Base-by-base conservation (phyloP, 176 grass and related monocot genomes). In the Tillandsia fasciculata region DNA sequence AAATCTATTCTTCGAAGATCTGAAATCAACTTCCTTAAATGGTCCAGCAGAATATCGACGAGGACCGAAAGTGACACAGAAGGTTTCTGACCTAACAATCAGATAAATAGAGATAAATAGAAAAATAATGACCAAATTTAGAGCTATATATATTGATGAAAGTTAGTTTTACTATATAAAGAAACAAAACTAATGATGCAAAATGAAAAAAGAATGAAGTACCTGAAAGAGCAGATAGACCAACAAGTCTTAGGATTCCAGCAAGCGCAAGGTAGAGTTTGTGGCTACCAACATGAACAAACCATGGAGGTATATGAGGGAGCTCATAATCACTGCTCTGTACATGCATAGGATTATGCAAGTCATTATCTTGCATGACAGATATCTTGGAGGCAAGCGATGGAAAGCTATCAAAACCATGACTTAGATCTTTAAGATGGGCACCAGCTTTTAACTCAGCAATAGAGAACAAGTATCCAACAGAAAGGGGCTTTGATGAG, bases 241-340 rank as follows among this genome's bases (percentile, higher is more conserved):
- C 86, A 72, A 87, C 79, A 72, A 97, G 84, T 82, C 89, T 87
- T 79, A 92, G 76, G 33, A 92, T 90, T 80, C 81, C 92, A 79
- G 93, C 81, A 83, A 97, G 79, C 52, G 72, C 84, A 53, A 54
- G 48, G 29, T 97, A 97, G 63, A 92, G 72, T 72, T 89, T 97
- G 26, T 90, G 84, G 65, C 84, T 89, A 68, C 76, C 76, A 24
- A 73, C 58, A 58, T 78, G 71, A 73, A 67, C 71, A 92, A 97
- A 92, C 93, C 93, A 97, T 52, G 93, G 82, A 75, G 93, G 93
- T 66, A 90, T 77, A 77, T 87, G 89, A 63, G 93, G 93, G 22
- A 97, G 70, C 53, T 90, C 89, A 48, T 77, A 81, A 22, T 83
- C 77, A 75, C 56, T 73, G 9, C 33, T 42, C 5, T 64, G 15